Evolutionary conservation across 2,329 filamentous ascomycete genomes (phyloP).

Genomic region (Colletotrichum zoysiae): DNA sequence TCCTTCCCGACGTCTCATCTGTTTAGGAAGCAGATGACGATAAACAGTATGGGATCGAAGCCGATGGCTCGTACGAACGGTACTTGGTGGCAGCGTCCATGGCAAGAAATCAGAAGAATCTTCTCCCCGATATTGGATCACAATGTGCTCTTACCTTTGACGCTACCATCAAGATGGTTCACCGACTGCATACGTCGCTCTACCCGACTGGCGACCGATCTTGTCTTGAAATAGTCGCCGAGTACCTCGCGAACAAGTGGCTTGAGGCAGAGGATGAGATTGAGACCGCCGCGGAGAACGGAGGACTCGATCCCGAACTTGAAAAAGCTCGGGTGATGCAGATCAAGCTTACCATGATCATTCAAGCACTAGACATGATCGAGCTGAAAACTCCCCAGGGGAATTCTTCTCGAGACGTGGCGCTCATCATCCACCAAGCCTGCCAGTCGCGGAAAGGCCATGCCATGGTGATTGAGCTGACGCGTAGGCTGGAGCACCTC

Average conservation of each 20-base stretch:
- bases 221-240: neutral
- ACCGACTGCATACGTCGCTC: neutral
- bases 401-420: neutral
- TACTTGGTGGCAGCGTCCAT: conserved; percentile 10
- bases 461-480: neutral
- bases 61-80: conserved; percentile 5
- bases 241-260: neutral
- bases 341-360: neutral
- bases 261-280: neutral
- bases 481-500: neutral
- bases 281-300: neutral
- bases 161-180: neutral
- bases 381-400: neutral
- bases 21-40: neutral
- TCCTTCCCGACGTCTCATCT: conserved; percentile 16
- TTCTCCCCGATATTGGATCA: conserved; percentile 5
- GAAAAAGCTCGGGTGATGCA: neutral
- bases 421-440: neutral
- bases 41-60: neutral
- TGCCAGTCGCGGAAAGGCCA: neutral
- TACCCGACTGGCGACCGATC: neutral
- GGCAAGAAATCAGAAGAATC: neutral
- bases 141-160: conserved; percentile 8
- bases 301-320: neutral
- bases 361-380: neutral